These are phyloP conservation scores for Botryotinia globosa DNA, from an alignment of 2,329 filamentous ascomycete genomes.

Conservation along the genomic window DNA sequence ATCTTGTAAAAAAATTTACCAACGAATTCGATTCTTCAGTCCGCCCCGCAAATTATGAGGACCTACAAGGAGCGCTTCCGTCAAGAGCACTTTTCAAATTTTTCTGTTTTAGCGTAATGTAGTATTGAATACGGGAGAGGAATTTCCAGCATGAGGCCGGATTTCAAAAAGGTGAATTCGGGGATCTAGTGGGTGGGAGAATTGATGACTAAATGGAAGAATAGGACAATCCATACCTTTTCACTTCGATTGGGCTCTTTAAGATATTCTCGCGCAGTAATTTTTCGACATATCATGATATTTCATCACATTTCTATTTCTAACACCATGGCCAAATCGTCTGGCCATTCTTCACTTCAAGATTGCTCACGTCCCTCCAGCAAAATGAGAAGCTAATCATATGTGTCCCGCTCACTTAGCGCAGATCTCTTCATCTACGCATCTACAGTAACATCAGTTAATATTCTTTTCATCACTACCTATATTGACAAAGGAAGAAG, in stretches of 20 bases:
- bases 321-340: background rate
- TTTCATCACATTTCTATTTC: background rate
- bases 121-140: background rate
- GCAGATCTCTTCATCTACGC: background rate
- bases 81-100: background rate
- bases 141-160: too few species aligned
- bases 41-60: background rate
- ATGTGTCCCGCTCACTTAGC: background rate
- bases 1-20: background rate
- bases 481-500: background rate
- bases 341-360: background rate
- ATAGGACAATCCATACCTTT: background rate
- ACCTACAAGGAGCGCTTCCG: background rate
- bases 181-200: background rate
- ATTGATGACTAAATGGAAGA: background rate
- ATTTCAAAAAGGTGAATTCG: background rate
- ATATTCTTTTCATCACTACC: background rate
- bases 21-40: background rate
- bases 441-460: too few species aligned
- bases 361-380: background rate
- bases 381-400: background rate
- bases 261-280: background rate
- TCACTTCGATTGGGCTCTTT: too few species aligned
- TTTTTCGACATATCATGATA: background rate
- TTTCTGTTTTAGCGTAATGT: background rate